phyloP scores from a whole-genome alignment of 306 rosid species.

The Rosa chinensis region DNA sequence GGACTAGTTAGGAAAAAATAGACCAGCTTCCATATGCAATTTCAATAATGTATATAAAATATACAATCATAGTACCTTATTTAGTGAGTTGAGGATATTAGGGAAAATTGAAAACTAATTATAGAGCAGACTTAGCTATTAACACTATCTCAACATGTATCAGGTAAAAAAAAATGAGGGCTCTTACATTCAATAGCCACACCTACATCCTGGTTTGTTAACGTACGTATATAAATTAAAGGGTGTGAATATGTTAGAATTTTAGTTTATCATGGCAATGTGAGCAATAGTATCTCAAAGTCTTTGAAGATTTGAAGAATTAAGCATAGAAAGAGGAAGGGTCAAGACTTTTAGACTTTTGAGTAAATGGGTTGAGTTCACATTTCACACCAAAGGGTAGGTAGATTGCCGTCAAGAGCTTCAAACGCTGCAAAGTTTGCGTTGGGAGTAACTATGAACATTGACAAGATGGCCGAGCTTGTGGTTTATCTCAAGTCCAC shows the following conservation, averaged over 20 bases:
- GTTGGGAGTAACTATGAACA: too few species aligned
- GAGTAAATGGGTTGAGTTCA: too few species aligned
- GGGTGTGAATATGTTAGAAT: conserved; percentile 24
- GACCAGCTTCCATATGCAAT: neutral
- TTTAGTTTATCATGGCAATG: neutral
- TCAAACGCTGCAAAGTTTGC: too few species aligned
- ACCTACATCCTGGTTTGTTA: neutral
- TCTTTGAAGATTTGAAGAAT: neutral
- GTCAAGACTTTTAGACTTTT: neutral
- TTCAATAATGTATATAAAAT: neutral
- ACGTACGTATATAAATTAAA: conserved; percentile 6
- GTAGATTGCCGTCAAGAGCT: too few species aligned
- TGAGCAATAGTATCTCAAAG: neutral
- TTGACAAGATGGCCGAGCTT: too few species aligned
- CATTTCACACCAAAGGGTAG: too few species aligned
- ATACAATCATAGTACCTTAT: neutral
- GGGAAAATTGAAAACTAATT: neutral
- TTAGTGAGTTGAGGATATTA: neutral
- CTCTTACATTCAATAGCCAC: too few species aligned
- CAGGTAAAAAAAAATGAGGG: neutral
- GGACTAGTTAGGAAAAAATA: neutral
- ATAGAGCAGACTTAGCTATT: neutral
- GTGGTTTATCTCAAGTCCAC: too few species aligned
- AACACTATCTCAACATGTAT: neutral
- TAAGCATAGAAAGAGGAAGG: neutral